Percentiles rank a stretch among this genome's conserved stretches.
These are phyloP conservation scores for Apiotrichum mycotoxinovorans DNA, from an alignment of 1,284 basidiomycete species.

Conservation along the genomic window DNA sequence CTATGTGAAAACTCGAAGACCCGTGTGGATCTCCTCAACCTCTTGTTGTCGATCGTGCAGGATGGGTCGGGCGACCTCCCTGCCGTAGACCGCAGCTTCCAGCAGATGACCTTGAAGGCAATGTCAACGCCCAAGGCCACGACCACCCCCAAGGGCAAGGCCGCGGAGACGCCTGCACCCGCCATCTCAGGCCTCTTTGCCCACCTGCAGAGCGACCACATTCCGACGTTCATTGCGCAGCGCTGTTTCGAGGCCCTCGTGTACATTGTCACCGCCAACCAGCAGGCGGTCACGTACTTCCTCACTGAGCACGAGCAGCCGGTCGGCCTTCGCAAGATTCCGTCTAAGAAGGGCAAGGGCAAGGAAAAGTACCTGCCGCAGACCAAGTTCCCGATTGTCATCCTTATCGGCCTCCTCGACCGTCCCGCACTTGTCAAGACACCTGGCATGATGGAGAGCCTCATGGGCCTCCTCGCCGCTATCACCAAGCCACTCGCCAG, in stretches of 20 bases:
- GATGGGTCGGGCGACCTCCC: conserved; percentile 91
- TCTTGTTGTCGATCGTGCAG: conserved; percentile 86
- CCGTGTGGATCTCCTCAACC: conserved; percentile 84
- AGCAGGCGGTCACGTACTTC: conserved; percentile 82
- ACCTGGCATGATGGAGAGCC: conserved; percentile 83
- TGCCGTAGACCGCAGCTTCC: conserved; percentile 88
- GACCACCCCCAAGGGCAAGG: conserved; percentile 59
- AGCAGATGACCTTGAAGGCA: conserved; percentile 77
- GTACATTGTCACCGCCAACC: conserved; percentile 79
- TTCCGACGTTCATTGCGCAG: conserved; percentile 87
- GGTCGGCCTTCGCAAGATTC: conserved; percentile 63
- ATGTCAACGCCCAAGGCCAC: conserved; percentile 62
- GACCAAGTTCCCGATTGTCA: conserved; percentile 83
- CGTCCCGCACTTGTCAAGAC: conserved; percentile 77
- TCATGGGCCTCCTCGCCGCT: conserved; percentile 76
- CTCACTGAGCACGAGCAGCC: conserved; percentile 87
- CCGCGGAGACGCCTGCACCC: conserved; percentile 40
- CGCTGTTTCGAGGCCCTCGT: conserved; percentile 84
- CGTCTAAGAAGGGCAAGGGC: conserved; percentile 81
- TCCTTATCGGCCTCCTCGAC: conserved; percentile 79
- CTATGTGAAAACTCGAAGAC: conserved; percentile 94
- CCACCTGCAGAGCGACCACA: conserved; percentile 70
- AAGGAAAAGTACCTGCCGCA: conserved; percentile 79
- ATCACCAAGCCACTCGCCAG: conserved; percentile 73
- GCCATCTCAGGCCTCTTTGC: conserved; percentile 58